Conservation (phyloP, 192 early-diverging fungal genomes). For the Gryganskiella cystojenkinii region DNA sequence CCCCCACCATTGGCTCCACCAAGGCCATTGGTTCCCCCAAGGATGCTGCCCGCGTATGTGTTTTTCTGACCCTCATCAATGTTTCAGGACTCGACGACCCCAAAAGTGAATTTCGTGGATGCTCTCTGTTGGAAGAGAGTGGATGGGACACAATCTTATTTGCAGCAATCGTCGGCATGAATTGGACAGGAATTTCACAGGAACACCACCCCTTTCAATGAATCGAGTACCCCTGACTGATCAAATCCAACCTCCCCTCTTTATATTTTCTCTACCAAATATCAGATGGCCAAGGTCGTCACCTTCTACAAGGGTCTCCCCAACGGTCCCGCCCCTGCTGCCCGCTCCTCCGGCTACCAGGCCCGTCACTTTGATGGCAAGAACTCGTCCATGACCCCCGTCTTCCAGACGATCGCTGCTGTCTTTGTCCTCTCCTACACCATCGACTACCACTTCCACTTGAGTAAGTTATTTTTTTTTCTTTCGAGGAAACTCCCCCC, state of each 20-base stretch:
- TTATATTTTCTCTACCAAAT: background rate
- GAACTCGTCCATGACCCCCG: constrained; percentile 72
- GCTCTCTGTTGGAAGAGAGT: no score
- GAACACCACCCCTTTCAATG: no score
- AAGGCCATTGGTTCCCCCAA: constrained; percentile 66
- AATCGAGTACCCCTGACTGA: no score
- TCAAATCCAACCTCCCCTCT: background rate
- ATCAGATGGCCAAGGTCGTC: constrained; percentile 71
- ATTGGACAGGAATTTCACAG: no score
- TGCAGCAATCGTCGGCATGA: no score
- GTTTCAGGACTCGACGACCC: no score
- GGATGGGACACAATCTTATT: no score
- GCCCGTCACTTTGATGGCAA: constrained; percentile 79
- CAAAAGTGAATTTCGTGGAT: no score
- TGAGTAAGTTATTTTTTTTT: constrained; percentile 62
- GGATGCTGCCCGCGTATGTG: constrained; percentile 60
- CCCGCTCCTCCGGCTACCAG: constrained; percentile 75
- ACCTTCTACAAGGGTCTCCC: constrained; percentile 81
- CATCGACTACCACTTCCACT: constrained; percentile 82
- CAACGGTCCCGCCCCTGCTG: constrained; percentile 68
- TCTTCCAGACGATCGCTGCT: constrained; percentile 69
- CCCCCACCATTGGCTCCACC: constrained; percentile 79
- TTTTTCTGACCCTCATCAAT: no score
- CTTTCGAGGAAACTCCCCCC: no score
- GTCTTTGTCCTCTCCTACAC: constrained; percentile 70